Percentiles rank a stretch among this genome's conserved stretches.
These are phyloP conservation scores for Angophora floribunda DNA, from an alignment of 345 rosid genomes.

Conservation along the genomic window DNA sequence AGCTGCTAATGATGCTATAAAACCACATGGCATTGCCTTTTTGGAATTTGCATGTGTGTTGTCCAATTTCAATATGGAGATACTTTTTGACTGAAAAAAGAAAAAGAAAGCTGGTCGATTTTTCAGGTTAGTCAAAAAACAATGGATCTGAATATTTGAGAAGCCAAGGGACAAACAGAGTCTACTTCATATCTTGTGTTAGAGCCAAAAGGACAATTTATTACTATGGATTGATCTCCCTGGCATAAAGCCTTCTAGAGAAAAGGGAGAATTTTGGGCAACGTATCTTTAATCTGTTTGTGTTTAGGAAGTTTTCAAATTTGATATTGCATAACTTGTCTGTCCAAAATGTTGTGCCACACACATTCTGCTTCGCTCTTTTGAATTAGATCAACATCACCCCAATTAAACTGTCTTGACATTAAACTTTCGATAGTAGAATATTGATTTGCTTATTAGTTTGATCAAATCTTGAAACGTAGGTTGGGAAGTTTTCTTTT, in stretches of 20 bases:
- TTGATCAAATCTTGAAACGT: neutral
- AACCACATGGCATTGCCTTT: too few species aligned
- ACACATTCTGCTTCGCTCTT: rapidly evolving
- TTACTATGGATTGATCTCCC: neutral
- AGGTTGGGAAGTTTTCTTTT: neutral
- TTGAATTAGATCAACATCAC: neutral
- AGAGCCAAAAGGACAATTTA: too few species aligned
- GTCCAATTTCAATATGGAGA: neutral
- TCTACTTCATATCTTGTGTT: neutral
- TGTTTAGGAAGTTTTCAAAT: neutral
- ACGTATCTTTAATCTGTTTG: neutral
- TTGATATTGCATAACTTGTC: neutral
- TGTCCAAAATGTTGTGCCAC: neutral
- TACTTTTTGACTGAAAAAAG: too few species aligned
- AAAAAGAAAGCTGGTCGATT: neutral
- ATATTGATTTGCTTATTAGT: neutral
- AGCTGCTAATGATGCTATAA: too few species aligned
- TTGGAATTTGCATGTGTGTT: too few species aligned
- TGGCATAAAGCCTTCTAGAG: neutral
- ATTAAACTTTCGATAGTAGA: neutral
- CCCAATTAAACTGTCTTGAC: neutral
- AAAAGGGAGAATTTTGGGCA: neutral
- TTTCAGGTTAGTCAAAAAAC: neutral
- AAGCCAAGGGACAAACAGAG: neutral
- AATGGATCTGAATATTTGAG: neutral